phyloP scores from a whole-genome alignment of 2,329 filamentous ascomycete species.

The Phialemonium atrogriseum region DNA sequence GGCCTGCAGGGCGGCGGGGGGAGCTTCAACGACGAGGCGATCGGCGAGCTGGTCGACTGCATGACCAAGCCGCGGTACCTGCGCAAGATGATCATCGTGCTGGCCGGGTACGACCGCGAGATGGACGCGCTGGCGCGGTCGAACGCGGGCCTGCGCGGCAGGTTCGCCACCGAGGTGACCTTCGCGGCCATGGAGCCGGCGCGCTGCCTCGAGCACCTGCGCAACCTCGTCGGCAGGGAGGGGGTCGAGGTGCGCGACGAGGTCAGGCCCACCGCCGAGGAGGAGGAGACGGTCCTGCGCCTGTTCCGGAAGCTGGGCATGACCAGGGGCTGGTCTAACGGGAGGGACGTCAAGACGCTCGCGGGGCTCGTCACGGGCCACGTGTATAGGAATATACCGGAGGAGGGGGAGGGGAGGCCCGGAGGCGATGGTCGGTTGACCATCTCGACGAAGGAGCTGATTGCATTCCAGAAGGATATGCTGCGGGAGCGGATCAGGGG shows the following conservation, averaged over 20 bases:
- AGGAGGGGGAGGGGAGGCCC: conserved; percentile 1
- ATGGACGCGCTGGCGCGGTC: conserved; percentile 41
- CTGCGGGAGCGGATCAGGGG: conserved; percentile 15
- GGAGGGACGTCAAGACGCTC: conserved; percentile 9
- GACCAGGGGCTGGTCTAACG: conserved; percentile 10
- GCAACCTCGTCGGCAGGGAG: conserved; percentile 8
- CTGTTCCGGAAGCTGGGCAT: conserved; percentile 6
- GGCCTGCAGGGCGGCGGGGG: conserved; percentile 20
- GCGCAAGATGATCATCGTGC: conserved; percentile 40
- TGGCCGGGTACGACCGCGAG: conserved; percentile 45
- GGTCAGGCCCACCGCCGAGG: conserved; percentile 3
- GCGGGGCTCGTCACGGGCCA: conserved; percentile 6
- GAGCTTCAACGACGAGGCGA: conserved; percentile 36
- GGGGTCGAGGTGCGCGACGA: conserved; percentile 7
- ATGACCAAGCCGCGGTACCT: conserved; percentile 31
- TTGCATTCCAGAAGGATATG: conserved; percentile 6
- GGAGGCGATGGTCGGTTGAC: conserved; percentile 1
- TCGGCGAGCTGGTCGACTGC: conserved; percentile 20
- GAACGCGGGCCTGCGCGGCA: conserved; percentile 43
- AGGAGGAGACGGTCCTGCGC: conserved; percentile 6
- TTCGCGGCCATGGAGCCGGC: conserved; percentile 8
- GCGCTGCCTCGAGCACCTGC: conserved; percentile 4
- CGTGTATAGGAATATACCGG: conserved; percentile 6
- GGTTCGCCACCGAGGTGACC: conserved; percentile 26
- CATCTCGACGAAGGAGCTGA: conserved; percentile 5